Percentiles rank a stretch among this genome's conserved stretches.
Conservation (phyloP, 495 filamentous ascomycete genomes). For the Neurospora tetrasperma region DNA sequence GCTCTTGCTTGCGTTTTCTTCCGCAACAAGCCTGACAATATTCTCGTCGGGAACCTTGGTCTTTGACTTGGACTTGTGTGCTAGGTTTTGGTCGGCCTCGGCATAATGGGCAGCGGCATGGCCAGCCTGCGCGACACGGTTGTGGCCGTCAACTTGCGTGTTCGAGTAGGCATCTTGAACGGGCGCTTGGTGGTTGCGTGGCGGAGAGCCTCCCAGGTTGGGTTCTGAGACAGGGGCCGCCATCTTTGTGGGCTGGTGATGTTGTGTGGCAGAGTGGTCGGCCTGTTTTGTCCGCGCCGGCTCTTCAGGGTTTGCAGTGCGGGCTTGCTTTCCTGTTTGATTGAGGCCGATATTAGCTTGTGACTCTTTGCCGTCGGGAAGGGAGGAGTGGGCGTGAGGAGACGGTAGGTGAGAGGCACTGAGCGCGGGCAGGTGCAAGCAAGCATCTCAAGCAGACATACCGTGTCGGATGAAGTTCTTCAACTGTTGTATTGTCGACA, state of each 20-base stretch:
- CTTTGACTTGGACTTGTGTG: conserved; percentile 33
- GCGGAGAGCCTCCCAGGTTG: conserved; percentile 5
- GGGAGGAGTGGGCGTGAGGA: neutral
- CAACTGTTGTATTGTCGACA: conserved; percentile 68
- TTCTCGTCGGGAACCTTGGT: conserved; percentile 49
- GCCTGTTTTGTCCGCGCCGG: conserved; percentile 32
- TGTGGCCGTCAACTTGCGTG: conserved; percentile 47
- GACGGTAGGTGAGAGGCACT: neutral
- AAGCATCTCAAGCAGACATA: conserved; percentile 19
- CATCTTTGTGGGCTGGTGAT: conserved; percentile 25
- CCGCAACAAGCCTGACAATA: conserved; percentile 75
- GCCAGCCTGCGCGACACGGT: conserved; percentile 55
- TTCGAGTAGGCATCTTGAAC: conserved; percentile 44
- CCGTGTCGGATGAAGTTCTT: conserved; percentile 99
- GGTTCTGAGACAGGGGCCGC: conserved; percentile 18
- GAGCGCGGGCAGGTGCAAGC: conserved; percentile 4
- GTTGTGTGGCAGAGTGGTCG: conserved; percentile 47
- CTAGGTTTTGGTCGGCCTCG: conserved; percentile 24
- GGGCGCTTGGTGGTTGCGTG: conserved; percentile 5
- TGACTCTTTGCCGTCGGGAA: neutral
- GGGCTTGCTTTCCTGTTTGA: conserved; percentile 67
- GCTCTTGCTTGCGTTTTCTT: conserved; percentile 73
- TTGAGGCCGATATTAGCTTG: conserved; percentile 21
- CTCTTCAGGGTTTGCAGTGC: conserved; percentile 52
- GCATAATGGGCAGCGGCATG: conserved; percentile 45